These are phyloP conservation scores for Sphenostylis stenocarpa DNA, from an alignment of 306 rosid genomes.

Conservation along the genomic window DNA sequence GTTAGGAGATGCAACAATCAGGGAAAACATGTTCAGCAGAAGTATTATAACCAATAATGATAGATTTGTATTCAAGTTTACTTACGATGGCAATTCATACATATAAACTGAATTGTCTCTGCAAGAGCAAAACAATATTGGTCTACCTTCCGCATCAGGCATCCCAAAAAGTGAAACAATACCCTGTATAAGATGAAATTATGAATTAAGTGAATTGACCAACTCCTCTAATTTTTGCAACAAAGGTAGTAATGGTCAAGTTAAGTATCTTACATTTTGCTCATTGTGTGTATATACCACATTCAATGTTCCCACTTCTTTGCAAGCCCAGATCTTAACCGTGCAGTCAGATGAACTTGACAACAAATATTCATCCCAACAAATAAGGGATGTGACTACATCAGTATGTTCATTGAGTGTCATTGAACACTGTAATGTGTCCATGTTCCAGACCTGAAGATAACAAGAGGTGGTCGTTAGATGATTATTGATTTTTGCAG, in stretches of 20 bases:
- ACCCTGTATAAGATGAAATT: conserved; percentile 19
- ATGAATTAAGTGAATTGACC: background rate
- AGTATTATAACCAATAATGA: conserved; percentile 27
- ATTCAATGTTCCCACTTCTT: conserved; percentile 30
- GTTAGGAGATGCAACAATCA: background rate
- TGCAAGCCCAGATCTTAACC: conserved; percentile 42
- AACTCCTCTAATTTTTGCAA: background rate
- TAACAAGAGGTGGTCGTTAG: too few relatives aligned
- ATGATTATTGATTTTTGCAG: too few relatives aligned
- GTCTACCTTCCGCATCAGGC: conserved; percentile 32
- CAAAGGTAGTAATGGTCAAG: background rate
- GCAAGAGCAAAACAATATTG: conserved; percentile 41
- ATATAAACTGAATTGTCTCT: conserved; percentile 44
- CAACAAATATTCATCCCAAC: conserved; percentile 36
- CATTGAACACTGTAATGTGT: conserved; percentile 39
- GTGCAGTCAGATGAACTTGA: conserved; percentile 41
- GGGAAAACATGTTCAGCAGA: conserved; percentile 44
- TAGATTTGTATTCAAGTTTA: background rate
- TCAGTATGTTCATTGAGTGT: conserved; percentile 47
- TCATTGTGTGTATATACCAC: conserved; percentile 31
- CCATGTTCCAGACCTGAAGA: conserved; percentile 50
- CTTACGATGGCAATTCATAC: conserved; percentile 59
- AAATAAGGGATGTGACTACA: conserved; percentile 46
- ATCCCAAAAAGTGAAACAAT: conserved; percentile 42
- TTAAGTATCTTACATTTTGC: conserved; percentile 39